Evolutionary conservation across 306 rosid species (phyloP).

Genomic region (Argentina anserina): DNA sequence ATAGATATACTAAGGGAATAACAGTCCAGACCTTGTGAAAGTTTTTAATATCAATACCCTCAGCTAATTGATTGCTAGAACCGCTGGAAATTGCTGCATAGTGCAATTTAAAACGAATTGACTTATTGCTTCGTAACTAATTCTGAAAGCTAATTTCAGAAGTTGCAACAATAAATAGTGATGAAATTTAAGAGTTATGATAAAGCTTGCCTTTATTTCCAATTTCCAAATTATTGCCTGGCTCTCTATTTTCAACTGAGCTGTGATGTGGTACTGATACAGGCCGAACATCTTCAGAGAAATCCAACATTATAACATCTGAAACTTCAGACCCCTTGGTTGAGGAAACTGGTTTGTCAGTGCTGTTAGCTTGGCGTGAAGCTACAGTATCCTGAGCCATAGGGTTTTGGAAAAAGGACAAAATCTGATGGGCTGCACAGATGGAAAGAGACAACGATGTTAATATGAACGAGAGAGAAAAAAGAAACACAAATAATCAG

Average conservation of each 20-base stretch:
- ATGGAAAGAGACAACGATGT: constrained; percentile 9
- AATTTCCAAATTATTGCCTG: constrained; percentile 20
- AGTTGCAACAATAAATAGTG: neutral
- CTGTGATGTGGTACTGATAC: constrained; percentile 12
- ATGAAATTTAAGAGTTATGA: constrained; percentile 18
- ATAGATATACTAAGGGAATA: neutral
- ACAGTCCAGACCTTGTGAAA: constrained; percentile 49
- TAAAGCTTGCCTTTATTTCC: constrained; percentile 43
- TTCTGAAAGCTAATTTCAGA: neutral
- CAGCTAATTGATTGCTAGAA: constrained; percentile 23
- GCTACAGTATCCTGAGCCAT: constrained; percentile 25
- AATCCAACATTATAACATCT: constrained; percentile 26
- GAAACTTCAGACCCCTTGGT: constrained; percentile 26
- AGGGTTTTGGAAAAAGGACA: constrained; percentile 68
- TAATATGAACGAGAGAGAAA: no score
- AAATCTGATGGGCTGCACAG: constrained; percentile 68
- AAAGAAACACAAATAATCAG: neutral
- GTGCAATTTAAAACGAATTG: constrained; percentile 16
- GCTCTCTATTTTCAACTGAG: constrained; percentile 24
- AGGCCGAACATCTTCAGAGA: constrained; percentile 27
- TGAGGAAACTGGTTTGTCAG: constrained; percentile 19
- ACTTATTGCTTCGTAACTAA: constrained; percentile 5
- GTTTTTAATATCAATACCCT: constrained; percentile 24
- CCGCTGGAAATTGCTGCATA: constrained; percentile 41
- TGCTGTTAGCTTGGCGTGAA: constrained; percentile 28